Conservation (phyloP, 2,329 filamentous ascomycete genomes). For the Sporothrix humicola region DNA sequence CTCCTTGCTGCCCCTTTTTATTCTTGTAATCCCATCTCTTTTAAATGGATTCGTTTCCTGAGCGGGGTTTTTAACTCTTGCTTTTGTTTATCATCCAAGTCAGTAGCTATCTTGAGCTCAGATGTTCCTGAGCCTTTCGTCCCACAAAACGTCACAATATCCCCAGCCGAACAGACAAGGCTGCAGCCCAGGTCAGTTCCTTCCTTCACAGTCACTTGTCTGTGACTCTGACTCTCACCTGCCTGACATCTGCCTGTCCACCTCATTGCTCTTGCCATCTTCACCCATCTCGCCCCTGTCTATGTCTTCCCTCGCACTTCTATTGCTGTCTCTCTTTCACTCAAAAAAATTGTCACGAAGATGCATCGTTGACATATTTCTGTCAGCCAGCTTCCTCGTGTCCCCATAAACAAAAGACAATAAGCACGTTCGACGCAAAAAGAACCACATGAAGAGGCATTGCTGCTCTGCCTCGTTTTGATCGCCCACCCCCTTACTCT, state of each 20-base stretch:
- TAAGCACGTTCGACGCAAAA: background rate
- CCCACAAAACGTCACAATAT: conserved; percentile 3
- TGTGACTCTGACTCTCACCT: conserved; percentile 9
- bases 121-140: background rate
- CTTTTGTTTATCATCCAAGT: background rate
- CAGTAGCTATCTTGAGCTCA: background rate
- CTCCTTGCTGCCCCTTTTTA: background rate
- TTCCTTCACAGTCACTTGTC: background rate
- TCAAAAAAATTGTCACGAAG: background rate
- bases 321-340: background rate
- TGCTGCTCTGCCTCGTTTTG: conserved; percentile 22
- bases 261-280: background rate
- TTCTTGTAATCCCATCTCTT: background rate
- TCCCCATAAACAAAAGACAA: background rate
- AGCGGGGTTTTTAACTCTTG: background rate
- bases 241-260: background rate
- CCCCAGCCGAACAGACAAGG: background rate
- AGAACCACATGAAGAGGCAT: background rate
- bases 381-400: background rate
- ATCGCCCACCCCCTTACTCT: background rate
- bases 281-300: background rate
- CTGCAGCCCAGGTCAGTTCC: conserved; percentile 1
- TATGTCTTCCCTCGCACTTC: background rate
- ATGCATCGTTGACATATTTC: no score
- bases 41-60: no score